phyloP scores from a whole-genome alignment of 2,329 filamentous ascomycete genomes.

The Cercospora zeae-maydis region DNA sequence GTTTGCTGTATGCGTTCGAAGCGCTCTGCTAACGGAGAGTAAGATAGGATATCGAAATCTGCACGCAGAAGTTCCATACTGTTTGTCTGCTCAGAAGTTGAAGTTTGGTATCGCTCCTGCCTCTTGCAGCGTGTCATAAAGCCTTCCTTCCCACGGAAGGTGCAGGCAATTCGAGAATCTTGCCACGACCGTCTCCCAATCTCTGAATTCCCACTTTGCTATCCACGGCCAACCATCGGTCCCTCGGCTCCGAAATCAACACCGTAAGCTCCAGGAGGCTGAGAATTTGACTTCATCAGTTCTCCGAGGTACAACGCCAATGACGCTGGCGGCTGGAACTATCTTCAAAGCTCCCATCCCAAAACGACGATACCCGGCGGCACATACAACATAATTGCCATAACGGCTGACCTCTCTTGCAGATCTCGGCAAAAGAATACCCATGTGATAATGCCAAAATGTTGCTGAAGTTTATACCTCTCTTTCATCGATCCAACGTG shows the following conservation, averaged over 20 bases:
- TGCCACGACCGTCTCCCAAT: background rate
- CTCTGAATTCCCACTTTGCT: background rate
- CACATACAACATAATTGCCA: conserved; percentile 1
- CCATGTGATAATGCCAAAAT: background rate
- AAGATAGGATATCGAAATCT: too few relatives aligned
- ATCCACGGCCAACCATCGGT: background rate
- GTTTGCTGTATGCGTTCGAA: too few relatives aligned
- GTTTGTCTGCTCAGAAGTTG: too few relatives aligned
- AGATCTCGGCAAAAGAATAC: background rate
- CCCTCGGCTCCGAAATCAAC: conserved; percentile 1
- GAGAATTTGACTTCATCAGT: background rate
- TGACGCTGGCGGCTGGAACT: conserved; percentile 3
- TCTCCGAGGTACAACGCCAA: background rate
- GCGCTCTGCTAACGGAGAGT: too few relatives aligned
- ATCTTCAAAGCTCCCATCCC: background rate
- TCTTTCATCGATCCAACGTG: too few relatives aligned
- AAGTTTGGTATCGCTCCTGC: too few relatives aligned
- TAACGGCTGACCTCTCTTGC: background rate
- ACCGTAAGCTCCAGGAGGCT: background rate
- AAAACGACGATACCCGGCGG: conserved; percentile 5
- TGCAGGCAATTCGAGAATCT: too few relatives aligned
- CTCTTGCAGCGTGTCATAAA: background rate
- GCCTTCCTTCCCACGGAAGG: too few relatives aligned
- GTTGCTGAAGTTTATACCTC: background rate
- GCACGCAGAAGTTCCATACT: too few relatives aligned